Evolutionary conservation across 495 filamentous ascomycete species (phyloP), one percentile per base, ranked within the genome.

Genomic region (Mytilinidion resinicola): DNA sequence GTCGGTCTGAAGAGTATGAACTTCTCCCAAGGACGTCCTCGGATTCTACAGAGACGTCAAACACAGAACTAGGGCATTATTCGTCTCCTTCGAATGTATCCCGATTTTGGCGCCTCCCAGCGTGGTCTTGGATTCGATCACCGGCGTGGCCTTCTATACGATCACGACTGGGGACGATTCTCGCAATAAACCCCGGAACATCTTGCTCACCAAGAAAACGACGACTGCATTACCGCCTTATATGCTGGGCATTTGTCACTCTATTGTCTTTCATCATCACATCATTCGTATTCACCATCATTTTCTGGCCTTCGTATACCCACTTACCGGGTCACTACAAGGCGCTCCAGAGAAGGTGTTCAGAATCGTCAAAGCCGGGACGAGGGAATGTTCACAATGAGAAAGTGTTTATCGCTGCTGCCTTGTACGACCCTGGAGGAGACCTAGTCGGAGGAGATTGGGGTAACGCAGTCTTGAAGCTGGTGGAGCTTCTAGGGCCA

Each of bases 401-500:
- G 38, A 44, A 44, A 55, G 38, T 55, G 10, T 55, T 55, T 21
- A 44, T 55, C 43, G 52, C 52, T 17, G 52, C 52, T 9, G 17
- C 52, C 5, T 55, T 55, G 38, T 55, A 55, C n/a, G 52, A 55
- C 43, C 52, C 52, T 1, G 17, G 30, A 1, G 52, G 38, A 10
- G 6, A 20, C 12, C 17, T 55, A 39, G 36, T 55, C 3, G 52
- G 38, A 17, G 36, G 52, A 21, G 52, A 55, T 44, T 55, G 52
- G 52, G 38, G 52, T 10, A 44, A 43, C 19, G 52, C 52, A 43
- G 38, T 55, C 9, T 21, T 55, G 52, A 44, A 44, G 8, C 30
- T 55, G 38, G 38, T 55, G 9, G 52, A 55, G 35, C 57, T 80
- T 10, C 69, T 83, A 12, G 81, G 81, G 7, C 71, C 73, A 30